These are phyloP conservation scores for Botrytis sinoallii DNA, from an alignment of 2,329 filamentous ascomycete species.

Conservation along the genomic window DNA sequence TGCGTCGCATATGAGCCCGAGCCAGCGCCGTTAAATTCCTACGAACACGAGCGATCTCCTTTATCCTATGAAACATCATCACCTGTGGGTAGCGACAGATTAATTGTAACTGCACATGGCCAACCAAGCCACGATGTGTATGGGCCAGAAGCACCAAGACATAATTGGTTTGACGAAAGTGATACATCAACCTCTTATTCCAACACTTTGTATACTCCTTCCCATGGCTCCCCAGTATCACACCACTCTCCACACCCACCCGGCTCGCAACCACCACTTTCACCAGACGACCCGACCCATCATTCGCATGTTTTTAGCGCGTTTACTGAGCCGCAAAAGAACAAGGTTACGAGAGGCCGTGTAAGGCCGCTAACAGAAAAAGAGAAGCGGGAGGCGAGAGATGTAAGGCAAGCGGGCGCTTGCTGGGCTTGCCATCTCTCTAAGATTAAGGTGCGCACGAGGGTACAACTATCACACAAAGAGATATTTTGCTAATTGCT, in stretches of 20 bases:
- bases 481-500: not conserved
- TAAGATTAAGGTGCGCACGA: slow-evolving; percentile 33
- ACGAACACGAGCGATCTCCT: slow-evolving; percentile 71
- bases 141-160: slow-evolving; percentile 32
- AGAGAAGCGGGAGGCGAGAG: slow-evolving; percentile 35
- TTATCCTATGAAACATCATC: slow-evolving; percentile 44
- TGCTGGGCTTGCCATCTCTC: slow-evolving; percentile 39
- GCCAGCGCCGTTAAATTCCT: slow-evolving; percentile 59
- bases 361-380: slow-evolving; percentile 32
- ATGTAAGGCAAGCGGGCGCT: slow-evolving; percentile 36
- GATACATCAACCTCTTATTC: slow-evolving; percentile 23
- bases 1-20: slow-evolving; percentile 53
- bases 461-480: not conserved
- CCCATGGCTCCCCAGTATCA: slow-evolving; percentile 22
- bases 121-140: slow-evolving; percentile 15
- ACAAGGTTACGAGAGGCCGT: slow-evolving; percentile 31
- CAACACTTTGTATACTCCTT: slow-evolving; percentile 23
- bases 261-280: slow-evolving; percentile 25
- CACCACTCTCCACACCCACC: slow-evolving; percentile 22
- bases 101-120: not conserved
- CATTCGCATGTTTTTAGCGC: slow-evolving; percentile 34
- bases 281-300: slow-evolving; percentile 20
- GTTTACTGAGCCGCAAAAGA: slow-evolving; percentile 26
- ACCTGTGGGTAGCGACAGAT: not conserved
- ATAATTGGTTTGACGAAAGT: slow-evolving; percentile 27